Base-by-base conservation (phyloP, 129 eudicot species). In the Artemisia argyi region DNA sequence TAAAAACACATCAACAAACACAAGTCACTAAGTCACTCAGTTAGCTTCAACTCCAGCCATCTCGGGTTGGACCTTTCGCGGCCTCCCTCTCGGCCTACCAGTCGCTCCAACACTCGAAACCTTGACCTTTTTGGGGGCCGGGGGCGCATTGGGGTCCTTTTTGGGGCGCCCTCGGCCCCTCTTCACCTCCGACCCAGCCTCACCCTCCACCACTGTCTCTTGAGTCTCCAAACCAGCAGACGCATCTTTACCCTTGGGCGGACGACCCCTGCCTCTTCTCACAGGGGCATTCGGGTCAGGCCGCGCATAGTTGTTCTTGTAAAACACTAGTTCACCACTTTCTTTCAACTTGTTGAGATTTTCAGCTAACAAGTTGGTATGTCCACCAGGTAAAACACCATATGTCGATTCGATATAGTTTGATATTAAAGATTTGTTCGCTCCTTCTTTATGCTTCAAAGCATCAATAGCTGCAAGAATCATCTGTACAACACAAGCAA, bases 241-340 rank as follows among this genome's bases (percentile, higher is more conserved):
- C 18, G 11, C 73, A 24, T 69, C 84, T 80, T 84, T 88, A 14
- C 75, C 76, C 83, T 88, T 91, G 0, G 97, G 96, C 3, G 96
- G 97, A 11, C 97, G 88, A 3, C 97, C 97, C 5, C 97, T 90
- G 10, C 97, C 97, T 11, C 96, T 84, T 39, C 77, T 81, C 0
- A 76, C 65, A 0, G 94, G 89, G 0, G 74, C 68, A 26, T 35
- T 71, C 0, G 89, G 77, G 56, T 75, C 88, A 15, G 94, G 86
- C 1, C 72, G 76, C 68, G 67, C 32, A 77, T 87, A 92, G 80
- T 87, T 85, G 73, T 89, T 78, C 61, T 92, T 89, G 59, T 68
- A 15, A 70, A 92, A 51, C 13, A 83, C 44, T 11, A 92, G 83
- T 20, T 92, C 89, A 0, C 96, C 95, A 47, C 35, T 61, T 4